Evolutionary conservation across 306 rosid genomes (phyloP), one percentile per base, ranked within the genome.

Genomic region (Quercus berberidifolia): DNA sequence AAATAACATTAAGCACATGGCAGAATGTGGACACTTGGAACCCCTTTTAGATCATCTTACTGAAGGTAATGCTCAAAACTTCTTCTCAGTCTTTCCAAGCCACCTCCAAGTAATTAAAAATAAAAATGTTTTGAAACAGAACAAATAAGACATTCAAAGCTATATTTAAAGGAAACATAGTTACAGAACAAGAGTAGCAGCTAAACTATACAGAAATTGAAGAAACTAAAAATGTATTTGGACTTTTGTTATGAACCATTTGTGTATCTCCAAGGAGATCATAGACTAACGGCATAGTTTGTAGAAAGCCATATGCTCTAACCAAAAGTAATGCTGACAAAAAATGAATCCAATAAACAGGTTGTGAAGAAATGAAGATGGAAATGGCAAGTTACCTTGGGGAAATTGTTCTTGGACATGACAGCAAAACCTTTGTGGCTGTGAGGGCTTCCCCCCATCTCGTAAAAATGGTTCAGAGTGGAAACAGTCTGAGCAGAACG

Each of bases 331-430:
- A 30, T 64, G 70, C 33, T 30, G 41, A 18, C 70, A 28, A 64
- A 30, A 30, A 31, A 28, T 11, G 4, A 28, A 64, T 30, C 25
- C 31, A 71, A 51, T 43, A 19, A n/a, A 20, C 83, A 88, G 91
- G 91, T 57, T 20, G 65, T 59, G 87, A 83, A 80, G 89, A 81
- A 68, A 83, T 25, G 68, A 83, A 80, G 49, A 73, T 57, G 21
- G 81, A 76, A 70, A 86, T 86, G 89, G 91, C 89, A 38, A 76
- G 83, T 79, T 86, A 76, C 83, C 89, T 88, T 41, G 89, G 89
- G 74, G 86, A 85, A 75, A 83, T 73, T 60, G 86, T 83, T 59
- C 73, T 88, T 20, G 85, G 80, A 55, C 80, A 79, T 20, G 89
- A 83, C 74, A 70, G 69, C 43, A 76, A 75, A 69, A 71, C 70